Evolutionary conservation across 2,329 filamentous ascomycete species (phyloP).

Genomic region (Epichloe scottii): DNA sequence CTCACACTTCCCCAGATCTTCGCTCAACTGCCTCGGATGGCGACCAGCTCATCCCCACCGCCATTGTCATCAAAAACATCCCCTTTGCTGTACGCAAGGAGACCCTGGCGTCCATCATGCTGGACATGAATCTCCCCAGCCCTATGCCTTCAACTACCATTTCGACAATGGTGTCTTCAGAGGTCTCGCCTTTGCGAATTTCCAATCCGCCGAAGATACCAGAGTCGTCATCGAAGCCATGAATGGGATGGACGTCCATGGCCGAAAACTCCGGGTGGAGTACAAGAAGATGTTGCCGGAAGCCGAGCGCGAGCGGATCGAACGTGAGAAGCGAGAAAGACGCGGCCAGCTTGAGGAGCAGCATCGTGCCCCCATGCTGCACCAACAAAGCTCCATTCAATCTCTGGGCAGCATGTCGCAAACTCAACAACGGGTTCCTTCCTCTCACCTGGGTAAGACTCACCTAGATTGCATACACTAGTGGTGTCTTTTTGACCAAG

Average conservation of each 20-base stretch:
- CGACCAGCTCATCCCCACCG: conserved; percentile 92
- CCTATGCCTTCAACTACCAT: conserved; percentile 98
- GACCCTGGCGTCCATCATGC: conserved; percentile 85
- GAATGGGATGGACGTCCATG: conserved; percentile 93
- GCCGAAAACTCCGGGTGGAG: conserved; percentile 86
- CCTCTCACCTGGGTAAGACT: conserved; percentile 31
- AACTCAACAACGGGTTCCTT: conserved; percentile 39
- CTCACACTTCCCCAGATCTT: conserved; percentile 28
- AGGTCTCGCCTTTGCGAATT: conserved; percentile 94
- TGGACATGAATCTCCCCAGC: conserved; percentile 86
- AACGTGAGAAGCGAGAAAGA: conserved; percentile 91
- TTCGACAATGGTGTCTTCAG: conserved; percentile 97
- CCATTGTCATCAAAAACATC: conserved; percentile 99
- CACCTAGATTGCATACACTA: background rate
- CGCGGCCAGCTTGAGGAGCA: conserved; percentile 95
- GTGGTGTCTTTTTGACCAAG: background rate
- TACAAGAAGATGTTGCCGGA: conserved; percentile 99
- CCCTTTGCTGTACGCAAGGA: conserved; percentile 98
- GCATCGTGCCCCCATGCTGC: conserved; percentile 66
- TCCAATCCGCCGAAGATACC: conserved; percentile 90
- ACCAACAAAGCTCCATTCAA: conserved; percentile 77
- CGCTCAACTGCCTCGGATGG: conserved; percentile 37
- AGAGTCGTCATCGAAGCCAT: conserved; percentile 82
- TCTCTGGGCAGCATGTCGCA: conserved; percentile 56
- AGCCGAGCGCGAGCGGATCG: conserved; percentile 87